These are phyloP conservation scores for Thermoascus crustaceus DNA, from an alignment of 2,329 filamentous ascomycete genomes.

Conservation along the genomic window DNA sequence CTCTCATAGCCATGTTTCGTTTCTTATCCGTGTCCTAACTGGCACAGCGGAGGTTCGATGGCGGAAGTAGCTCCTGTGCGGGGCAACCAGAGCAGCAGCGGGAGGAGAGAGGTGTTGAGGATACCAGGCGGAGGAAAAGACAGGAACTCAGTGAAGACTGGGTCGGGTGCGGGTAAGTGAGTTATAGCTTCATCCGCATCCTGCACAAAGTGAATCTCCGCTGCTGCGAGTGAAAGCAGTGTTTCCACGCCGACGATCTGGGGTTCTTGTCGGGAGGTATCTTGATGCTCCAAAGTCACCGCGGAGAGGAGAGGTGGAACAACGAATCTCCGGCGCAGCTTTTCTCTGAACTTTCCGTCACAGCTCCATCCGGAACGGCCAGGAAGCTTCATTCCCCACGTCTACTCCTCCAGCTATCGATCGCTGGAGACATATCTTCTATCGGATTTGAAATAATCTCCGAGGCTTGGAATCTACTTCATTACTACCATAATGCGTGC, in stretches of 20 bases:
- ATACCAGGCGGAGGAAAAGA: background rate
- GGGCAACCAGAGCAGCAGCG: constrained; percentile 8
- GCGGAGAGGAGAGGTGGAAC: constrained; percentile 17
- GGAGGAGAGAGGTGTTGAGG: constrained; percentile 2
- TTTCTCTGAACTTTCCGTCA: too few relatives aligned
- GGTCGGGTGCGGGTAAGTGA: background rate
- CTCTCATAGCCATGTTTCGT: constrained; percentile 44
- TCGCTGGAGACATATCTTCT: background rate
- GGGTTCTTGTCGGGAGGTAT: too few relatives aligned
- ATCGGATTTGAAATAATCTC: background rate
- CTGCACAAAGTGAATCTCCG: too few relatives aligned
- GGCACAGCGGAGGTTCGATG: background rate
- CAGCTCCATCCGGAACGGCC: constrained; percentile 3
- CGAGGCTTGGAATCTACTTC: background rate
- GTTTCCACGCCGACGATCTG: too few relatives aligned
- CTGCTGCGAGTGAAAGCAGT: too few relatives aligned
- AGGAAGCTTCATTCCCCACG: background rate
- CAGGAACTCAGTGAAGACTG: background rate
- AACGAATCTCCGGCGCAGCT: constrained; percentile 19
- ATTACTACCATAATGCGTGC: constrained; percentile 12
- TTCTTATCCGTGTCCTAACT: background rate
- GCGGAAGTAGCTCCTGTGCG: constrained; percentile 5
- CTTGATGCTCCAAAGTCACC: constrained; percentile 10
- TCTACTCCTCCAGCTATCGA: background rate
- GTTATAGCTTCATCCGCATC: too few relatives aligned